phyloP scores from a whole-genome alignment of 163 green algal genomes.

The Chlamydomonas reinhardtii region DNA sequence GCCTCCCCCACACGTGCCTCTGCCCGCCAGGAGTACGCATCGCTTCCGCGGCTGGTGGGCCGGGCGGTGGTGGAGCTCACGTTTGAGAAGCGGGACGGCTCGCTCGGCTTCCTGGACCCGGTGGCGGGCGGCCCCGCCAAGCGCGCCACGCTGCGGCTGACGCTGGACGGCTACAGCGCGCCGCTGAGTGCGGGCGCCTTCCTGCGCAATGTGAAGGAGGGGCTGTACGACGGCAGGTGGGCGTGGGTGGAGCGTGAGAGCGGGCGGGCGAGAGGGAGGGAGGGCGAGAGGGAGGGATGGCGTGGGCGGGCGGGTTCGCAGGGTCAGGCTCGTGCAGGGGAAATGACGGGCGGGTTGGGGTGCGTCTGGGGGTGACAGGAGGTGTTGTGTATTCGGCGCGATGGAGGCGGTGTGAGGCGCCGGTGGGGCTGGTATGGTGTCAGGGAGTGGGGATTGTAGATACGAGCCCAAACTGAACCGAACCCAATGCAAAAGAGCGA shows the following conservation, averaged over 20 bases:
- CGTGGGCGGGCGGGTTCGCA: too few relatives aligned
- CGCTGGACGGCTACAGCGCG: constrained; percentile 93
- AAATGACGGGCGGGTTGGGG: too few relatives aligned
- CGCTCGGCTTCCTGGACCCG: constrained; percentile 52
- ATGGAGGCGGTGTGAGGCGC: too few relatives aligned
- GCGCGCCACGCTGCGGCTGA: constrained; percentile 56
- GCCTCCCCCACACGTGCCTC: too few relatives aligned
- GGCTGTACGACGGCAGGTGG: constrained; percentile 72
- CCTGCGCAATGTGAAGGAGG: constrained; percentile 73
- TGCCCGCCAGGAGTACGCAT: constrained; percentile 58
- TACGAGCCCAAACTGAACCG: too few relatives aligned
- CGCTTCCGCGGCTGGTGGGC: constrained; percentile 62
- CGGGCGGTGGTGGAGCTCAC: constrained; percentile 86
- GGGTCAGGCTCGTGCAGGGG: too few relatives aligned
- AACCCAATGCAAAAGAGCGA: too few relatives aligned
- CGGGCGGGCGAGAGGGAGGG: constrained; percentile 2
- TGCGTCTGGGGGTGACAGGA: too few relatives aligned
- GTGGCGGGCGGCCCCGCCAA: constrained; percentile 50
- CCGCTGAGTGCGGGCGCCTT: constrained; percentile 88
- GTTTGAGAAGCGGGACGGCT: constrained; percentile 77
- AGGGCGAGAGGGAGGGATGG: too few relatives aligned
- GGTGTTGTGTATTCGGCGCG: too few relatives aligned
- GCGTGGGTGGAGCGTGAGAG: background rate
- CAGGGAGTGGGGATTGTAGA: too few relatives aligned
- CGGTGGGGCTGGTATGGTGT: too few relatives aligned